Evolutionary conservation across 2,329 filamentous ascomycete genomes (phyloP).

Genomic region (Chaetomium strumarium): DNA sequence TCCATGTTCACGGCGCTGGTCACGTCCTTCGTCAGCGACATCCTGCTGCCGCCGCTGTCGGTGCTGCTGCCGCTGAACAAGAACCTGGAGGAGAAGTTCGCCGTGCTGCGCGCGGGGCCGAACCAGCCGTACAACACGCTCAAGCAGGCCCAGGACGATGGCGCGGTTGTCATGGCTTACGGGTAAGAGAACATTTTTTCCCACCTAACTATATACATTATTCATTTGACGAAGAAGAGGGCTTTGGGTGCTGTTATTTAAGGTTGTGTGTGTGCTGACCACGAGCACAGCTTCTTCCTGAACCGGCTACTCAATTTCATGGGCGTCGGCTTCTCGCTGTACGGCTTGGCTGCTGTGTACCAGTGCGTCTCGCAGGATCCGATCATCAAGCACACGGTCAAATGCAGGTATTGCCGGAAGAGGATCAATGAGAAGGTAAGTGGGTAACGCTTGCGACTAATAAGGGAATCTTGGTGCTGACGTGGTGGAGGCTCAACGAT

Average conservation of each 20-base stretch:
- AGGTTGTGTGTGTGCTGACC: not conserved
- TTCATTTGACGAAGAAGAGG: not conserved
- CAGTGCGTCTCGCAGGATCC: constrained; percentile 56
- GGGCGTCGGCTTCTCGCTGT: constrained; percentile 59
- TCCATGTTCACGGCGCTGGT: constrained; percentile 65
- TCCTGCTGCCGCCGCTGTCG: constrained; percentile 64
- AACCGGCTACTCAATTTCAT: constrained; percentile 61
- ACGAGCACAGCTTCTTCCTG: constrained; percentile 46
- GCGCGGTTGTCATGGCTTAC: constrained; percentile 66
- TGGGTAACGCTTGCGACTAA: not conserved
- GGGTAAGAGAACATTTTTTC: too few relatives aligned
- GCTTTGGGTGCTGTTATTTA: not conserved
- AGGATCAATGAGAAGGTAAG: constrained; percentile 57
- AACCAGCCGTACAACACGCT: constrained; percentile 63
- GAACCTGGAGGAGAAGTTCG: constrained; percentile 71
- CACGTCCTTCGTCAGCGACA: constrained; percentile 65
- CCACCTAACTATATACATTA: not conserved
- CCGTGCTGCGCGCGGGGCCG: constrained; percentile 54
- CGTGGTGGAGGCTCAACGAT: constrained; percentile 35
- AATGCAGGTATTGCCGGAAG: constrained; percentile 63
- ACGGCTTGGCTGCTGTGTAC: constrained; percentile 57
- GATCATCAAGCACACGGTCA: constrained; percentile 64
- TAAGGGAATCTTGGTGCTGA: not conserved
- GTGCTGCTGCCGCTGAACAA: constrained; percentile 62
- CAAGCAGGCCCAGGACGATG: constrained; percentile 61